Base-by-base conservation (phyloP, 2,329 filamentous ascomycete species). In the Microsporum ferrugineum region DNA sequence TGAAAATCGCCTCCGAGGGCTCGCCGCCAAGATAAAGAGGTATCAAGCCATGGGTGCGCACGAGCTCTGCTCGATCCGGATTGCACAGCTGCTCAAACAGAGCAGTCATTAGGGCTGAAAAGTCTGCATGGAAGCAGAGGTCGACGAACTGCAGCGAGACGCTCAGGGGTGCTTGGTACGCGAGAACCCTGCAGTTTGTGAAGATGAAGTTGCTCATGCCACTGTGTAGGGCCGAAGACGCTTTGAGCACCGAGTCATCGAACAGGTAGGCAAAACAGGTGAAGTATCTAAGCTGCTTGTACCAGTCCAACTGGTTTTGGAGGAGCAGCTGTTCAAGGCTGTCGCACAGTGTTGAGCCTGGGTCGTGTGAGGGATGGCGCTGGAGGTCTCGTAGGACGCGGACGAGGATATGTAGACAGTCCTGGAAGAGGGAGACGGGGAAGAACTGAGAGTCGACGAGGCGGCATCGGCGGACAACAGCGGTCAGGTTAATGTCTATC, bases 141-240 rank as follows among this genome's bases (percentile, higher is more conserved):
- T 53, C 31, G 47, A 39, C 47, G 47, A 60, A 60, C 47, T 55
- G 45, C 58, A 60, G n/a, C 4, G 34, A 38, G n/a, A 55, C n/a
- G 12, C 8, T 39, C 10, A 60, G 45, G 5, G 34, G 34, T 27
- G 43, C 31, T 5, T 38, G 34, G 3, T 36, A 31, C 10, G 41
- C 17, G 29, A 59, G 5, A 5, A 17, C 17, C 23, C 17, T 31
- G 34, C 12, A 7, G 17, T 39, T 56, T 7, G 17, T 10, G 10
- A 47, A n/a, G 27, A 59, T 41, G 29, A 59, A 59, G 23, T 7
- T 29, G 36, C 39, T 31, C 39, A 59, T 36, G 14, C 41, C 57
- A 2, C 41, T 34, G 10, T 38, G 41, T 12, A 60, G 34, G 47
- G 49, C 6, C 4, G 14, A 2, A 7, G 45, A 43, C n/a, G 45